Evolutionary conservation across 495 filamentous ascomycete species (phyloP).

Genomic region (Penicillium arizonense): DNA sequence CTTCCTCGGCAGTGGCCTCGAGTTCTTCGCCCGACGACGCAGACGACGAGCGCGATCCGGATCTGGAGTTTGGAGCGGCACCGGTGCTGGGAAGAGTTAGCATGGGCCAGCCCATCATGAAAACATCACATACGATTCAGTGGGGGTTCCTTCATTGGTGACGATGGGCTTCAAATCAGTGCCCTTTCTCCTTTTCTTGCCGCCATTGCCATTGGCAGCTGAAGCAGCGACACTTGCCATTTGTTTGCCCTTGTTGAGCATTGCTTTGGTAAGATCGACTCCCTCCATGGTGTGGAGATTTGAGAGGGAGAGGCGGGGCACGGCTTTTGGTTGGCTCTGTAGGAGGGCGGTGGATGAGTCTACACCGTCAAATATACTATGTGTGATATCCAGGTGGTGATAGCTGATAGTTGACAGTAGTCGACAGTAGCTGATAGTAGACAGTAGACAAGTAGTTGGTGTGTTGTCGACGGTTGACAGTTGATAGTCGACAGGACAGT

Average conservation of each 20-base stretch:
- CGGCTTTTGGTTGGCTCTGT: slow-evolving; percentile 11
- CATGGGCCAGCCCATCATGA: not conserved
- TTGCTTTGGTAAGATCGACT: slow-evolving; percentile 69
- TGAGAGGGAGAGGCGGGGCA: slow-evolving; percentile 25
- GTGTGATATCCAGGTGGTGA: not conserved
- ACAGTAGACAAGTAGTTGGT: not conserved
- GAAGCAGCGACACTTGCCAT: slow-evolving; percentile 59
- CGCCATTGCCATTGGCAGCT: slow-evolving; percentile 62
- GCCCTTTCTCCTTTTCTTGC: slow-evolving; percentile 84
- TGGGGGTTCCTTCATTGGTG: slow-evolving; percentile 65
- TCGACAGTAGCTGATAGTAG: not conserved
- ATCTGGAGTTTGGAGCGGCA: slow-evolving; percentile 35
- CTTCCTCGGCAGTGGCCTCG: slow-evolving; percentile 94
- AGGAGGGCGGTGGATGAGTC: slow-evolving; percentile 14
- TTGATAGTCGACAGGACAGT: too few species aligned
- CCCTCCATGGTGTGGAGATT: slow-evolving; percentile 63
- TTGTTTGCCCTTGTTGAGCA: slow-evolving; percentile 77
- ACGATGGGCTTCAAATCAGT: slow-evolving; percentile 87
- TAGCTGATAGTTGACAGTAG: not conserved
- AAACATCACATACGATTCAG: slow-evolving; percentile 50
- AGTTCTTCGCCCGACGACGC: slow-evolving; percentile 83
- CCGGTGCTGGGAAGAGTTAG: slow-evolving; percentile 27
- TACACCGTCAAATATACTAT: not conserved
- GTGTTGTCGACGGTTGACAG: too few species aligned
- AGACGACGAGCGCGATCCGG: slow-evolving; percentile 72